Conservation (phyloP, 202 grass and related monocot genomes). For the Zizania palustris region DNA sequence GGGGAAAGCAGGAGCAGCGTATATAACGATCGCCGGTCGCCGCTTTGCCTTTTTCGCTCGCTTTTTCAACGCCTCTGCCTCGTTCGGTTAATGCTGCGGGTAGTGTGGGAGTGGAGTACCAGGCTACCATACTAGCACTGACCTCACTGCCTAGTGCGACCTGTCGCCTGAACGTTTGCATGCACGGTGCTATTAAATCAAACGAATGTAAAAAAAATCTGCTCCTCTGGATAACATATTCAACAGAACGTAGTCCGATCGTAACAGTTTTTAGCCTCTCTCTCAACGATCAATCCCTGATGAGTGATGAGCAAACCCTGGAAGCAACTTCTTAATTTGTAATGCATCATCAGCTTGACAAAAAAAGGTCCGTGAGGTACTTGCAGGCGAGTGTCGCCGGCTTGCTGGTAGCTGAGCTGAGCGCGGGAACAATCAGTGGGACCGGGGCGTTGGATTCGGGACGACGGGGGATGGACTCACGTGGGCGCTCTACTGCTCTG, state of each 20-base stretch:
- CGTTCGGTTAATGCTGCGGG: neutral
- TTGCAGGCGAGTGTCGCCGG: neutral
- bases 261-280: too few species aligned
- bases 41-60: neutral
- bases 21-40: conserved; percentile 28
- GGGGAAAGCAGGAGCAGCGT: conserved; percentile 48
- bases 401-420: neutral
- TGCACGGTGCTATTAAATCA: neutral
- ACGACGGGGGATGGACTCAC: conserved; percentile 38
- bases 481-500: conserved; percentile 17
- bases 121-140: neutral
- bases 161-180: too few species aligned
- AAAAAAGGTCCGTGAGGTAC: too few species aligned
- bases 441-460: neutral
- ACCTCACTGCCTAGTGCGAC: neutral
- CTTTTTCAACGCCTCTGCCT: conserved; percentile 19
- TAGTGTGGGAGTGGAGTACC: neutral
- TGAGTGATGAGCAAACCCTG: too few species aligned
- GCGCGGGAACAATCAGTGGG: conserved; percentile 5
- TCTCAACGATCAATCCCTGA: too few species aligned
- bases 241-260: too few species aligned
- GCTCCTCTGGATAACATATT: too few species aligned
- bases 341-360: too few species aligned
- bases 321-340: too few species aligned
- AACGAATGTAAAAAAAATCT: too few species aligned